Percentiles rank a stretch among this genome's conserved stretches.
phyloP scores from a whole-genome alignment of 805 yeast species.

The Metschnikowia sp. region DNA sequence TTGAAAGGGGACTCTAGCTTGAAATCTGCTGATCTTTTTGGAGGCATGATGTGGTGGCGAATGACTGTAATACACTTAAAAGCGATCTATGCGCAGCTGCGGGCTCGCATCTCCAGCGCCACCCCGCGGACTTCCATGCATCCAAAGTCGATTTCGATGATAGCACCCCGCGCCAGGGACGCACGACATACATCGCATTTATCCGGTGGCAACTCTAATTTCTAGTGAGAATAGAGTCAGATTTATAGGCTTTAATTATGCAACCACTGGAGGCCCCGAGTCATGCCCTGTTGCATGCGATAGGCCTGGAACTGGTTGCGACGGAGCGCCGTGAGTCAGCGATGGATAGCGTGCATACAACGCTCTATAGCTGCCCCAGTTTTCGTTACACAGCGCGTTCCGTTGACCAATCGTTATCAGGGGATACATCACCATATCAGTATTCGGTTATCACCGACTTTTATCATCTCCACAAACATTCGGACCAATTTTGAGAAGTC shows the following conservation, averaged over 20 bases:
- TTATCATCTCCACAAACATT: too few species aligned
- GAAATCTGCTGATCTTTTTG: conserved; percentile 4
- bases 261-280: too few species aligned
- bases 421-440: not conserved
- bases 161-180: too few species aligned
- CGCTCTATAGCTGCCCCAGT: conserved; percentile 1
- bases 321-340: conserved; percentile 1
- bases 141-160: not conserved
- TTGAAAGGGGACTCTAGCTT: conserved; percentile 1
- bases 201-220: too few species aligned
- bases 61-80: not conserved
- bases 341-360: conserved; percentile 2
- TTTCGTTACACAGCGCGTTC: not conserved
- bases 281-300: too few species aligned
- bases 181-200: too few species aligned
- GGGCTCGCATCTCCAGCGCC: conserved; percentile 1
- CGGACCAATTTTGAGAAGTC: too few species aligned
- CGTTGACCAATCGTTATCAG: not conserved
- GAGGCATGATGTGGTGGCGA: not conserved
- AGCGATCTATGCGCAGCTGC: not conserved
- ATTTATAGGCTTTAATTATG: too few species aligned
- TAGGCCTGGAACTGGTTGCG: not conserved
- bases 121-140: conserved; percentile 8
- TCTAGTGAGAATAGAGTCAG: too few species aligned
- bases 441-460: not conserved